Percentiles rank a stretch among this genome's conserved stretches.
These are phyloP conservation scores for Seiridium cupressi DNA, from an alignment of 2,329 filamentous ascomycete species.

Conservation along the genomic window DNA sequence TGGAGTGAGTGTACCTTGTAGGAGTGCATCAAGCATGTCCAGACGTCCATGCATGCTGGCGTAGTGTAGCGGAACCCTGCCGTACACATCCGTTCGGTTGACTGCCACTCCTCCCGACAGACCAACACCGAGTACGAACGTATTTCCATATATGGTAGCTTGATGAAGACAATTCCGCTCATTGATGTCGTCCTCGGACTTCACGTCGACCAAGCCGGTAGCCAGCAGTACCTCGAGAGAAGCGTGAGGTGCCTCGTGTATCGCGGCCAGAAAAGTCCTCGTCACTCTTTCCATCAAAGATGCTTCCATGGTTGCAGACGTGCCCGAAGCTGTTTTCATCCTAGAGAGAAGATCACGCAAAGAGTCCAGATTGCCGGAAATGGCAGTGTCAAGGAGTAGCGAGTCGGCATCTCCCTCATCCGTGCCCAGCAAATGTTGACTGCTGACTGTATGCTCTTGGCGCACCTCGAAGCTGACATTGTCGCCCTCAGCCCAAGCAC, in stretches of 20 bases:
- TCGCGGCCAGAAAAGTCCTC: slow-evolving; percentile 83
- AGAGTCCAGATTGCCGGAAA: slow-evolving; percentile 73
- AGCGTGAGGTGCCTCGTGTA: slow-evolving; percentile 78
- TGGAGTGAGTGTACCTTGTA: slow-evolving; percentile 51
- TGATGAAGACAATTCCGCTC: slow-evolving; percentile 96
- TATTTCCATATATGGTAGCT: slow-evolving; percentile 89
- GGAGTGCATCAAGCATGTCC: slow-evolving; percentile 74
- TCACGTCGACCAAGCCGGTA: slow-evolving; percentile 82
- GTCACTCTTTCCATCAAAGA: slow-evolving; percentile 74
- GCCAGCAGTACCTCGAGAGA: slow-evolving; percentile 75
- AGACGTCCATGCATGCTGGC: slow-evolving; percentile 91
- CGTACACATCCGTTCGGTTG: slow-evolving; percentile 85
- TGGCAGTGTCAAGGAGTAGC: slow-evolving; percentile 82
- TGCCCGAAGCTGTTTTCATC: slow-evolving; percentile 55
- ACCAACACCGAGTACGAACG: slow-evolving; percentile 73
- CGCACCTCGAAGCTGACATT: slow-evolving; percentile 75
- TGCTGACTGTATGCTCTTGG: slow-evolving; percentile 63
- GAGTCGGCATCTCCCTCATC: slow-evolving; percentile 90
- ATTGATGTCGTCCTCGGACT: slow-evolving; percentile 95
- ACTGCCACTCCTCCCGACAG: slow-evolving; percentile 75
- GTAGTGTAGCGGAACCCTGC: slow-evolving; percentile 89
- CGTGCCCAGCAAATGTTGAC: slow-evolving; percentile 65
- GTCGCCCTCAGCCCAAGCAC: slow-evolving; percentile 95
- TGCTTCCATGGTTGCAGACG: slow-evolving; percentile 45
- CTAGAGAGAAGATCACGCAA: slow-evolving; percentile 79